Conservation (phyloP, 345 rosid species). For the Reutealis trisperma region DNA sequence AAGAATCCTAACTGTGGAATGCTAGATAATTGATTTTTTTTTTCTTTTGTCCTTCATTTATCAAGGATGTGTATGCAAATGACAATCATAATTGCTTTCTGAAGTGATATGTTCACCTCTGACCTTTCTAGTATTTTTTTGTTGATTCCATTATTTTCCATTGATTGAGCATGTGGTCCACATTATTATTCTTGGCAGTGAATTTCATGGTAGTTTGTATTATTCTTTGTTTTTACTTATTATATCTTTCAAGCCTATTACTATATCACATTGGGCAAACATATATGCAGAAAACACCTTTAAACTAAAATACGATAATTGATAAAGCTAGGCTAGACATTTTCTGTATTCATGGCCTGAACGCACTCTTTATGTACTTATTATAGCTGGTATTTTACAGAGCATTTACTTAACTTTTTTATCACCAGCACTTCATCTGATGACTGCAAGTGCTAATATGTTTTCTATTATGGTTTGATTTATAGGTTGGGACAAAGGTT, state of each 20-base stretch:
- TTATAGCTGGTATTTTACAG: not conserved
- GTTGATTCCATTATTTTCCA: not conserved
- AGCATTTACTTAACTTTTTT: not conserved
- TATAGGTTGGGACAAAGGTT: slow-evolving; percentile 87
- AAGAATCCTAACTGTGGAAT: not conserved
- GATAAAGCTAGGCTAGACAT: not conserved
- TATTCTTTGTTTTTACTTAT: too few relatives aligned
- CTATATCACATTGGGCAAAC: too few relatives aligned
- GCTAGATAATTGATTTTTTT: not conserved
- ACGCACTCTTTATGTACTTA: not conserved
- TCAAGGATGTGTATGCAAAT: not conserved
- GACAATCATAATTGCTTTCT: not conserved
- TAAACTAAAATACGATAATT: not conserved
- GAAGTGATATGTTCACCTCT: not conserved
- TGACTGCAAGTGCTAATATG: not conserved
- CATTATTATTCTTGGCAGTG: not conserved
- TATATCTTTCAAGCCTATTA: too few relatives aligned
- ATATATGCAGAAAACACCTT: not conserved
- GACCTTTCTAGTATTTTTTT: not conserved
- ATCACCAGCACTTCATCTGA: not conserved
- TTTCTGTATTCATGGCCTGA: not conserved
- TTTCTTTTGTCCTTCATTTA: not conserved
- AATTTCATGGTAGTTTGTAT: not conserved
- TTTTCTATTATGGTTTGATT: slow-evolving; percentile 9
- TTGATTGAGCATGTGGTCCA: not conserved